These are phyloP conservation scores for Rhododendron vialii DNA, from an alignment of 148 eudicot genomes.

Conservation along the genomic window DNA sequence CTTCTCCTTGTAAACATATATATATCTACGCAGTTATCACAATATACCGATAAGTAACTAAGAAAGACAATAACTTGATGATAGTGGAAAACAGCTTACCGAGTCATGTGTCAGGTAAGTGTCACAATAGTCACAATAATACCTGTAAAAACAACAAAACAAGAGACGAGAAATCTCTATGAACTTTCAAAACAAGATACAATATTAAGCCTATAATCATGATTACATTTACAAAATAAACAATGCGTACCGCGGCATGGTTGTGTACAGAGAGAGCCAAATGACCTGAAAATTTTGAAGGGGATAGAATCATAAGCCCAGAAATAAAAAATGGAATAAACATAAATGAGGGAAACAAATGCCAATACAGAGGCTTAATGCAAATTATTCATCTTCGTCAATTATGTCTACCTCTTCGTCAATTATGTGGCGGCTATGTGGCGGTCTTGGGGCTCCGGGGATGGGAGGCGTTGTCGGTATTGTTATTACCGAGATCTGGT, in stretches of 20 bases:
- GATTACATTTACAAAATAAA: background rate
- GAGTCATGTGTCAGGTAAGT: slow-evolving; percentile 96
- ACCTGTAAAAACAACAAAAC: slow-evolving; percentile 44
- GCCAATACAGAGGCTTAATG: background rate
- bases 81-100: slow-evolving; percentile 30
- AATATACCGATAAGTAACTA: background rate
- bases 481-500: no score
- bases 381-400: background rate
- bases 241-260: slow-evolving; percentile 13
- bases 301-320: background rate
- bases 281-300: background rate
- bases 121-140: slow-evolving; percentile 93
- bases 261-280: background rate
- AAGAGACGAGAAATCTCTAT: background rate
- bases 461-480: no score
- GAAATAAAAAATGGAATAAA: background rate
- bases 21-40: background rate
- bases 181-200: background rate
- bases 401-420: background rate
- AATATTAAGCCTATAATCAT: background rate
- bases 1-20: background rate
- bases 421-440: background rate
- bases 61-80: background rate
- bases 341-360: background rate
- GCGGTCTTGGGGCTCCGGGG: no score